Evolutionary conservation across 371 early-diverging fungal species (phyloP), one percentile per base, ranked within the genome.

Genomic region (Mortierella sp.): DNA sequence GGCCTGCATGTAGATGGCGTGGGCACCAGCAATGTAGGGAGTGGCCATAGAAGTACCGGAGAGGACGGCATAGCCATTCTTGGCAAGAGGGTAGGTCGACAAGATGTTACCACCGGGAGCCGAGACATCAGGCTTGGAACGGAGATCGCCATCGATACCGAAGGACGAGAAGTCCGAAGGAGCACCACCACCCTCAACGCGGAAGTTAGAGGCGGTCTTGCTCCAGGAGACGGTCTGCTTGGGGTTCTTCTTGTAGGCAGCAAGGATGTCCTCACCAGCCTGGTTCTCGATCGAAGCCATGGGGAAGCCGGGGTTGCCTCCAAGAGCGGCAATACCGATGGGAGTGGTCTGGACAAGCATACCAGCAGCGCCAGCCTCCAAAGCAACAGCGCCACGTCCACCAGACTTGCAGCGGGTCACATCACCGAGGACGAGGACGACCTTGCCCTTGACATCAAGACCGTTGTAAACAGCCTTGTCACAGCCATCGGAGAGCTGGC

Each of bases 141-240:
- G 87, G 18, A 94, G 80, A 64, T 90, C 88, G 19, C 89, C 87
- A 14, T 86, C 90, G 2, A 91, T 74, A 19, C 93, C 93, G 85
- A 87, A 90, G n/a, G 93, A 93, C 15, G 85, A 84, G 57, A 87
- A 89, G 21, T 55, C 68, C 21, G 88, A 85, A 7, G 87, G 75
- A 51, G 75, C 66, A 48, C 88, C 89, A 21, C 84, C 89, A 9
- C 75, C 69, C n/a, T 82, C 82, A 63, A 73, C 71, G 4, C 28
- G 62, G 58, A 82, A 66, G 30, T 6, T 64, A 29, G 53, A n/a
- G 3, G 37, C 43, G 0, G 19, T 18, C 28, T 67, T 62, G 56
- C 57, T 58, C 68, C 71, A 76, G 14, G 62, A 28, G 29, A 76
- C 53, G 6, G 61, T 55, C 18, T 46, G 28, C 19, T 23, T 29